Evolutionary conservation across 805 yeast species (phyloP), one percentile per base, ranked within the genome.

Genomic region (Candida ipomoeae): DNA sequence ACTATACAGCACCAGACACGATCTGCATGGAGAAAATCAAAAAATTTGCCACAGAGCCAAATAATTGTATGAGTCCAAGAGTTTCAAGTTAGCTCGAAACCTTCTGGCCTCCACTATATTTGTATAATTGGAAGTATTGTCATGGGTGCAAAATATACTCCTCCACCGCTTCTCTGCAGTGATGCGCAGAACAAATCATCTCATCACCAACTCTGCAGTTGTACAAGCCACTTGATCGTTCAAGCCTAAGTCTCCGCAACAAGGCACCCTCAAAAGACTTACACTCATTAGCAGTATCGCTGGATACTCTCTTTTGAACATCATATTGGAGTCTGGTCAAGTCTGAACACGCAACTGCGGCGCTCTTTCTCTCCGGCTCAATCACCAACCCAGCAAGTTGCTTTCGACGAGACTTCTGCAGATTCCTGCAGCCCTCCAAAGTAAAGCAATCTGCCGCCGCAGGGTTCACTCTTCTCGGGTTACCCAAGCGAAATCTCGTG

Each of bases 321-420:
- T 20, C 20, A 3, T 23, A 13, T 23, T 21, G 32, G 45, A 20
- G 29, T 23, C 23, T 32, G 32, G 23, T 33, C 33, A 34, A 42
- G 31, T 32, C 43, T 33, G 38, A 33, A 33, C n/a, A 32, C 45
- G 45, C 38, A 20, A 31, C 13, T 18, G 15, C 21, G 29, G 38
- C 31, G 45, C 32, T 20, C 20, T 40, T 15, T 20, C 36, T 15
- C 34, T 33, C 38, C 45, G 34, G 37, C 31, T 29, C 45, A 20
- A 42, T 18, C 23, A 10, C 10, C 38, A 33, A 31, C 35, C 20
- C 32, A 26, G 40, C 46, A 44, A 44, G n/a, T 23, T 44, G 46
- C 46, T 44, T 44, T 44, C 46, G 26, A 32, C 40, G 32, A 44
- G 40, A 34, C 33, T 21, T 36, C 46, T 34, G 46, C 46, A 44